Evolutionary conservation across 1,284 basidiomycete genomes (phyloP), one percentile per base, ranked within the genome.

Genomic region (Fomitopsis schrenkii): DNA sequence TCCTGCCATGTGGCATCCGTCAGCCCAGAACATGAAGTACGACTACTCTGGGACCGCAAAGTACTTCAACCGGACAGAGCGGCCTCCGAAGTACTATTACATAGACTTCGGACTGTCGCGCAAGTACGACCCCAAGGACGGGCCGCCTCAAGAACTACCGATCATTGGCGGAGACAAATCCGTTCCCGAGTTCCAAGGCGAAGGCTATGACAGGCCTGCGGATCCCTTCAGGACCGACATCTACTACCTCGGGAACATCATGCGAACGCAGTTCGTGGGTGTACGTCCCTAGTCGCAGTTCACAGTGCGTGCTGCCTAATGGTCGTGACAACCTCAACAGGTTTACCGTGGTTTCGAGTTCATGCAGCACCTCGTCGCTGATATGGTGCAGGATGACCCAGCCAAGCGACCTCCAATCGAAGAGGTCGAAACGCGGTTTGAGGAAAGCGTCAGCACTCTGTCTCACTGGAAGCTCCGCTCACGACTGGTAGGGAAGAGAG

Each of bases 101-200:
- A 65, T 65, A 10, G 72, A 77, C 54, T 80, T 77, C 17, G 76
- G 75, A 0, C 55, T 75, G 5, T 77, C 78, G 12, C 65, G 71
- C 14, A 57, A 42, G 36, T 68, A 64, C 58, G 28, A 55, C 9
- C 50, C 55, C 0, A 26, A 63, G n/a, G 48, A 63, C 56, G 55
- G 56, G 33, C n/a, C 65, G 33, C 61, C 71, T 42, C 48, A 63
- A 44, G 55, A 66, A 58, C 17, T 54, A 28, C 63, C 64, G 1
- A 62, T 66, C 15, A 26, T 57, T 12, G 68, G 68, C 1, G 66
- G 64, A 5, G 68, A 66, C 35, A 63, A 50, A 45, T 61, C 62
- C 10, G 63, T 63, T 1, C 67, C 69, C n/a, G 66, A 71, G 50
- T 68, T 67, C 48, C 57, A 57, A 15, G 5, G 36, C 19, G 35